These are phyloP conservation scores for Persicaria tinctoria DNA, from an alignment of 148 eudicot species.

Conservation along the genomic window DNA sequence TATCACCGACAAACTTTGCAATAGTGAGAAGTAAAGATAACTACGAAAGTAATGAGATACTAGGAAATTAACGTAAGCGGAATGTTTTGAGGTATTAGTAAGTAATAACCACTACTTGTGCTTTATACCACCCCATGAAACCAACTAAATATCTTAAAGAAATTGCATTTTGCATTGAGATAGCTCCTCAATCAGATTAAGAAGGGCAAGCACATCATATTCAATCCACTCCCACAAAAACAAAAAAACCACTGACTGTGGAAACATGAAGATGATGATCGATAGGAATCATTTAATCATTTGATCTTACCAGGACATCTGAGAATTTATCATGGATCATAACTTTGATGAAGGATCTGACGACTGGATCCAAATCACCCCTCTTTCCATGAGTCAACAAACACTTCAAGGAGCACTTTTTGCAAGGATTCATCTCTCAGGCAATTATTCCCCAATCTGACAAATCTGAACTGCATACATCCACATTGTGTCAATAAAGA, in stretches of 20 bases:
- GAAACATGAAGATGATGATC: neutral
- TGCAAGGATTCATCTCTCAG: slow-evolving; percentile 22
- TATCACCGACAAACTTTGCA: neutral
- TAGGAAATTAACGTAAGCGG: neutral
- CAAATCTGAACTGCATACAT: neutral
- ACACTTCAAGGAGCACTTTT: slow-evolving; percentile 35
- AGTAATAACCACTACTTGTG: no score
- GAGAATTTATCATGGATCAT: slow-evolving; percentile 28
- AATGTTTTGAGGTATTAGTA: no score
- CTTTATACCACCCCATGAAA: neutral
- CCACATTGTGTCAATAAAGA: neutral
- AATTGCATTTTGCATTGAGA: neutral
- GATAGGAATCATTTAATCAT: neutral
- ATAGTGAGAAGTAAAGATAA: neutral
- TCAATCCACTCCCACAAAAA: neutral
- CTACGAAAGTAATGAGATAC: neutral
- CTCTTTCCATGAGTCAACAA: slow-evolving; percentile 23
- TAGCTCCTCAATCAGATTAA: neutral
- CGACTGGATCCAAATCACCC: slow-evolving; percentile 26
- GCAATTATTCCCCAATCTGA: neutral
- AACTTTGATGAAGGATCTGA: slow-evolving; percentile 45
- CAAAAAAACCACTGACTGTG: neutral
- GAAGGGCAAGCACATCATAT: neutral
- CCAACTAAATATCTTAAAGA: neutral
- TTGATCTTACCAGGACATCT: slow-evolving; percentile 33